Evolutionary conservation across 2,329 filamentous ascomycete genomes (phyloP).

Genomic region (Capronia americana): DNA sequence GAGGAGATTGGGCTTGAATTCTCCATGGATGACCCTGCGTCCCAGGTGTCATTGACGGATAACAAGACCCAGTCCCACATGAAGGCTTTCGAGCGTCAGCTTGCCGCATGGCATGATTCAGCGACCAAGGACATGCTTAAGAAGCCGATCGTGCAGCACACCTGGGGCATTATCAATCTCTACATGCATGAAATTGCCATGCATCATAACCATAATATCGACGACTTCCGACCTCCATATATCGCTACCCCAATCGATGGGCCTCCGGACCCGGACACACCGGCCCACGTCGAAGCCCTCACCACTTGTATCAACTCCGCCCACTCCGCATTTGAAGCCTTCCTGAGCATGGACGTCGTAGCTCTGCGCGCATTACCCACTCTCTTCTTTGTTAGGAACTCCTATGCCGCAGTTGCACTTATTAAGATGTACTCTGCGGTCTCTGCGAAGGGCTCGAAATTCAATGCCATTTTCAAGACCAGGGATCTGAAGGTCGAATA

Average conservation of each 20-base stretch:
- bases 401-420: constrained; percentile 73
- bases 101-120: constrained; percentile 65
- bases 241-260: constrained; percentile 44
- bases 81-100: constrained; percentile 68
- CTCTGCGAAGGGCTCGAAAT: constrained; percentile 66
- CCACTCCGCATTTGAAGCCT: constrained; percentile 70
- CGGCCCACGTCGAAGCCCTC: constrained; percentile 70
- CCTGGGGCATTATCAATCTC: constrained; percentile 69
- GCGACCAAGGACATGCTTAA: constrained; percentile 58
- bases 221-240: constrained; percentile 57
- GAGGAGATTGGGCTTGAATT: constrained; percentile 74
- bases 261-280: constrained; percentile 48
- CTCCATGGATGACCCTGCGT: constrained; percentile 67
- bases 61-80: constrained; percentile 69
- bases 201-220: constrained; percentile 65
- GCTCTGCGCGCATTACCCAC: constrained; percentile 71
- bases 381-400: constrained; percentile 73
- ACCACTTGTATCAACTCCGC: constrained; percentile 71
- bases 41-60: constrained; percentile 63
- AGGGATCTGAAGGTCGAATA: constrained; percentile 69
- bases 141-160: constrained; percentile 67
- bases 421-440: constrained; percentile 77
- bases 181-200: constrained; percentile 80
- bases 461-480: constrained; percentile 72
- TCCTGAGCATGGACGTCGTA: constrained; percentile 65